Conservation (phyloP, 345 rosid species). For the Cardamine chenopodiifolia region DNA sequence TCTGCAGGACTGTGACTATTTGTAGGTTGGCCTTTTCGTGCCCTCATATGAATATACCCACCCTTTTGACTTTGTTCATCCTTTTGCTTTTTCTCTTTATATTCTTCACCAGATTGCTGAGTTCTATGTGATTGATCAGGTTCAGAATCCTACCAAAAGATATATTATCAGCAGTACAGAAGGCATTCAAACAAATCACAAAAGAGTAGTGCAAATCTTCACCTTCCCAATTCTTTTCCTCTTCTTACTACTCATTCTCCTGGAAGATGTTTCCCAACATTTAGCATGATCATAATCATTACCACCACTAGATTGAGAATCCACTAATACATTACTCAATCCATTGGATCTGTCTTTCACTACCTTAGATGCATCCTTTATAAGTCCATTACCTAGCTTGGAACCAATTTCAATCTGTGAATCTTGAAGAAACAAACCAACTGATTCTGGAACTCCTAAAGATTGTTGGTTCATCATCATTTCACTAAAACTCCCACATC, state of each 20-base stretch:
- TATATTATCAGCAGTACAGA: not conserved
- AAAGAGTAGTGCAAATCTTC: not conserved
- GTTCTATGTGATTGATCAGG: conserved; percentile 49
- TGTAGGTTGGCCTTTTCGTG: conserved; percentile 94
- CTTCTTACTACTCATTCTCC: conserved; percentile 46
- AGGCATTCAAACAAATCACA: not conserved
- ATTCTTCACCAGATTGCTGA: conserved; percentile 50
- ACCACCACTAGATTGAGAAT: conserved; percentile 67
- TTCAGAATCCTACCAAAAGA: conserved; percentile 53
- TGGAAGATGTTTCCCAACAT: conserved; percentile 53
- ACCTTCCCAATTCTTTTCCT: conserved; percentile 73
- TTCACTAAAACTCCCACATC: conserved; percentile 67
- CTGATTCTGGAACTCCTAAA: conserved; percentile 55
- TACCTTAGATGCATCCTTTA: conserved; percentile 53
- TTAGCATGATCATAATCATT: conserved; percentile 46
- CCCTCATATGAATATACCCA: conserved; percentile 86
- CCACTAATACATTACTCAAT: conserved; percentile 67
- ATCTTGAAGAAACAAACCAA: conserved; percentile 52
- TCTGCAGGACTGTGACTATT: conserved; percentile 98
- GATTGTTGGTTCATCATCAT: conserved; percentile 49
- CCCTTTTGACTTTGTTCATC: conserved; percentile 63
- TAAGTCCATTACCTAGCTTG: conserved; percentile 36
- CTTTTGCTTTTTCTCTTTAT: conserved; percentile 53
- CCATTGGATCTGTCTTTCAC: conserved; percentile 50
- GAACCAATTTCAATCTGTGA: conserved; percentile 45